A percentile compares a stretch with the other conserved stretches of the same genome.
phyloP scores from a whole-genome alignment of 305 asterid genomes.

The Solanum aculeatissimum region DNA sequence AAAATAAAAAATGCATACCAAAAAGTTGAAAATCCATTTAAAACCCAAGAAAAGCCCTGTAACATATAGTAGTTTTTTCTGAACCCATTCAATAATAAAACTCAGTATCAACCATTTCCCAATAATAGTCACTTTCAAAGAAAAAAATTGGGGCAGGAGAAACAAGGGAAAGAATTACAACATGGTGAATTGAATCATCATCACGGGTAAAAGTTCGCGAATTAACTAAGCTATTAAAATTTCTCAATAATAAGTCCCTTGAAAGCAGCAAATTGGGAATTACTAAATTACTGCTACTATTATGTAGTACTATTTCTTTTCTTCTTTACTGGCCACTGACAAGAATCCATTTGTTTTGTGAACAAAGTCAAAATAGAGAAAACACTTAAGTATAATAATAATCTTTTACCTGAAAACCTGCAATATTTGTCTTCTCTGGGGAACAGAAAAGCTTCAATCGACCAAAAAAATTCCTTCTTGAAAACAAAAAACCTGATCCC shows the following conservation, averaged over 20 bases:
- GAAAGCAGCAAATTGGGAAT: not conserved
- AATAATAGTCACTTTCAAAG: not conserved
- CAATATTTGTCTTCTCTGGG: slow-evolving; percentile 24
- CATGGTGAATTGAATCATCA: not conserved
- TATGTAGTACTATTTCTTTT: not conserved
- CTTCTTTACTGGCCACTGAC: not conserved
- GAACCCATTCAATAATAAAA: not conserved
- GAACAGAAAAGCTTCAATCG: slow-evolving; percentile 42
- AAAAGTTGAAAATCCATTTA: not conserved
- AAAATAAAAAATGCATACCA: not conserved
- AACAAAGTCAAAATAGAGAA: slow-evolving; percentile 12
- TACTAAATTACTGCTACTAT: not conserved
- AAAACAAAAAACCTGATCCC: slow-evolving; percentile 45
- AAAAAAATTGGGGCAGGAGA: not conserved
- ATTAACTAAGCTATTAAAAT: not conserved
- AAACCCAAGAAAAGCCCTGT: not conserved
- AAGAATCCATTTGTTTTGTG: not conserved
- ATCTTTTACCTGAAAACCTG: slow-evolving; percentile 48
- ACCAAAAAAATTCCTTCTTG: slow-evolving; percentile 12
- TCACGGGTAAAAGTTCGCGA: not conserved
- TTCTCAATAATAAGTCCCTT: not conserved
- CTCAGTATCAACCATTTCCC: not conserved
- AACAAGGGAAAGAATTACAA: not conserved
- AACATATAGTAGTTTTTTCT: not conserved
- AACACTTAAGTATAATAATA: not conserved